phyloP scores from a whole-genome alignment of 495 filamentous ascomycete species.

The Penicillium herquei region DNA sequence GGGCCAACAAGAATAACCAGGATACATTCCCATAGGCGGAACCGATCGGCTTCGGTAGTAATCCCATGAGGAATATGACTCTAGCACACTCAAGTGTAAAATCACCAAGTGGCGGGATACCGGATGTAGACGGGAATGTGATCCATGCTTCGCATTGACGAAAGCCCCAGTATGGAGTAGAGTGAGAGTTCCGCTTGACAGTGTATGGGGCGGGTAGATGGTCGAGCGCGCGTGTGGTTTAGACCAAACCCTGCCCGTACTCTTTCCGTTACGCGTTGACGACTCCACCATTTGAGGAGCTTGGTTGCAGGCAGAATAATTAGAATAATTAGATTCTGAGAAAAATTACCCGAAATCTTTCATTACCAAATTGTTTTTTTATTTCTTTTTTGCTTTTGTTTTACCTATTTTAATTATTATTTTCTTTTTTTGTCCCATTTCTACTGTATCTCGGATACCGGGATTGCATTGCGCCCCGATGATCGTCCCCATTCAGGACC shows the following conservation, averaged over 20 bases:
- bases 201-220: neutral
- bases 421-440: neutral
- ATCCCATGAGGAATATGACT: constrained; percentile 1
- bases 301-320: constrained; percentile 15
- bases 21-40: constrained; percentile 12
- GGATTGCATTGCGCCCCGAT: constrained; percentile 1
- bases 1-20: neutral
- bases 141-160: constrained; percentile 3
- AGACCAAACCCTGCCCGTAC: neutral
- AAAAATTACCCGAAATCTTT: neutral
- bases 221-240: neutral
- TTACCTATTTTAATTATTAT: neutral
- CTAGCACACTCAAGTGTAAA: too few relatives aligned
- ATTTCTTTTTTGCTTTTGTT: neutral
- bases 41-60: constrained; percentile 10
- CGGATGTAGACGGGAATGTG: constrained; percentile 27
- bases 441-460: constrained; percentile 1
- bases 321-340: neutral
- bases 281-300: constrained; percentile 15
- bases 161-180: neutral
- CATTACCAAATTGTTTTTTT: neutral
- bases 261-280: constrained; percentile 10
- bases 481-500: constrained; percentile 6
- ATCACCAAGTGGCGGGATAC: constrained; percentile 18
- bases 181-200: too few relatives aligned